Evolutionary conservation across 768 basidiomycete genomes (phyloP).

Genomic region (Suillus discolor): DNA sequence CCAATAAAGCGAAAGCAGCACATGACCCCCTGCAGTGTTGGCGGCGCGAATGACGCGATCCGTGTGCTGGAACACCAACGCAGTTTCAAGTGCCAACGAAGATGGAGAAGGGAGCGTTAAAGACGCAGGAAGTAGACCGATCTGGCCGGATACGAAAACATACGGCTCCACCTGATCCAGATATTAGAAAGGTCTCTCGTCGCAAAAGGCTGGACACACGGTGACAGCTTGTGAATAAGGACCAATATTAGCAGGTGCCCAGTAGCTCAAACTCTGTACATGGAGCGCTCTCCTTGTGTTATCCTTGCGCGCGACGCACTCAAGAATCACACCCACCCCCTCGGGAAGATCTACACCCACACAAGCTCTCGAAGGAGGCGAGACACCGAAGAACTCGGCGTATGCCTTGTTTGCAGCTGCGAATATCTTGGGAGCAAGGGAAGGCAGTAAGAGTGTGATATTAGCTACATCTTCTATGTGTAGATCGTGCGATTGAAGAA

Average conservation of each 20-base stretch:
- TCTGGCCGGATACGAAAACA: constrained; percentile 94
- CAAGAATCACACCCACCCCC: constrained; percentile 62
- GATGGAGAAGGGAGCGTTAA: constrained; percentile 61
- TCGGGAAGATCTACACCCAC: constrained; percentile 75
- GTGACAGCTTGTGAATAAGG: constrained; percentile 94
- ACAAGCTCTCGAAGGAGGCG: constrained; percentile 95
- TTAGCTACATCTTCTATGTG: constrained; percentile 40
- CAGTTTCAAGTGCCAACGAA: constrained; percentile 59
- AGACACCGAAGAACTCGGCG: constrained; percentile 79
- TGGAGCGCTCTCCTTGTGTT: constrained; percentile 73
- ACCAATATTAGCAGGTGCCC: constrained; percentile 99
- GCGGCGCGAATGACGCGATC: constrained; percentile 61
- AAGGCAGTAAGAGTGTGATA: constrained; percentile 82
- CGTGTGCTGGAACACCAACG: constrained; percentile 81
- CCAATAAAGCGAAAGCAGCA: constrained; percentile 76
- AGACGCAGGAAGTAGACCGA: constrained; percentile 80
- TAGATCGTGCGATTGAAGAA: background rate
- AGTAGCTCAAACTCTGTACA: constrained; percentile 95
- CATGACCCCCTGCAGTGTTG: constrained; percentile 58
- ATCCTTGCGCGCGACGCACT: constrained; percentile 64
- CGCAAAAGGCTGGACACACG: constrained; percentile 46
- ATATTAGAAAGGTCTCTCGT: constrained; percentile 1
- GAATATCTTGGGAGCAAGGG: constrained; percentile 71
- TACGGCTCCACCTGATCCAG: constrained; percentile 63
- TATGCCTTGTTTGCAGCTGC: constrained; percentile 77